Conservation (phyloP, 305 asterid species). For the Plantago coronopus region DNA sequence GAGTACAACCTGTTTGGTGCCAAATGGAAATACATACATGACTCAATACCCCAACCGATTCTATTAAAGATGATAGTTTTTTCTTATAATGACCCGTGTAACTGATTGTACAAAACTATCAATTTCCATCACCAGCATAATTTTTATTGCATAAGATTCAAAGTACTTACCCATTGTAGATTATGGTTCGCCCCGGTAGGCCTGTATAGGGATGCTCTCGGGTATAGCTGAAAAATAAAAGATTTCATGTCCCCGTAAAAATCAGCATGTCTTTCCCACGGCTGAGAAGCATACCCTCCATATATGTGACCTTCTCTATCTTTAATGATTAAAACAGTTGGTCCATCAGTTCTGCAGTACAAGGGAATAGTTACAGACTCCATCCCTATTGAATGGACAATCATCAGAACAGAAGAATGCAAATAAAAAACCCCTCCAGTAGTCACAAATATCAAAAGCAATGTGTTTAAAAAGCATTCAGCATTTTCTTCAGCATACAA, state of each 20-base stretch:
- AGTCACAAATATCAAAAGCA: background rate
- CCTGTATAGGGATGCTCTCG: constrained; percentile 68
- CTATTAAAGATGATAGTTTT: no score
- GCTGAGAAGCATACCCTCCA: constrained; percentile 95
- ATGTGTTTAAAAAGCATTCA: background rate
- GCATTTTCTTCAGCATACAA: background rate
- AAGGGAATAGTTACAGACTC: constrained; percentile 36
- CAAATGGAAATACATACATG: no score
- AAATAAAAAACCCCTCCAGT: background rate
- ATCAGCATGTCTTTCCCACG: constrained; percentile 87
- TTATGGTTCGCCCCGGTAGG: constrained; percentile 90
- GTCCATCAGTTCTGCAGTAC: constrained; percentile 67
- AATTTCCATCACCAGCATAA: background rate
- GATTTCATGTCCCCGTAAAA: constrained; percentile 84
- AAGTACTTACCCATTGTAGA: constrained; percentile 56
- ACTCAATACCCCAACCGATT: no score
- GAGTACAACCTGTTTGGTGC: no score
- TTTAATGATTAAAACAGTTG: constrained; percentile 66
- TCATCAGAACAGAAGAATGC: background rate
- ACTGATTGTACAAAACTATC: background rate
- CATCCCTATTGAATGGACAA: constrained; percentile 30
- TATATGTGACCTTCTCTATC: constrained; percentile 74
- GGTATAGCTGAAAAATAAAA: constrained; percentile 77
- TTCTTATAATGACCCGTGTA: background rate
- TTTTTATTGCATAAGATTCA: constrained; percentile 8